These are phyloP conservation scores for Colletotrichum australisinense DNA, from an alignment of 2,329 filamentous ascomycete species.

Conservation along the genomic window DNA sequence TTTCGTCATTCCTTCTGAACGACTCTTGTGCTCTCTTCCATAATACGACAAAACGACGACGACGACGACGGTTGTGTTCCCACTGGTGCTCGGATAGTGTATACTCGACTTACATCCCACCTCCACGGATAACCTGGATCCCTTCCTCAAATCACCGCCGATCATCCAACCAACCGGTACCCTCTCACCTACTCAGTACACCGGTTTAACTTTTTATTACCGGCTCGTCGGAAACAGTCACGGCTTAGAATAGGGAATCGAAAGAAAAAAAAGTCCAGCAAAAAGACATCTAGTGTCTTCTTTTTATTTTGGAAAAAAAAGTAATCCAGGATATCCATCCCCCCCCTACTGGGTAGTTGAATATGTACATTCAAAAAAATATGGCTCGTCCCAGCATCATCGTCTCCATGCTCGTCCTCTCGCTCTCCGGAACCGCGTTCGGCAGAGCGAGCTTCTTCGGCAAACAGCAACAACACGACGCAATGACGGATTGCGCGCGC, in stretches of 20 bases:
- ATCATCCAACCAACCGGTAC: background rate
- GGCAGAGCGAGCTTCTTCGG: background rate
- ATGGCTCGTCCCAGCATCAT: conserved; percentile 34
- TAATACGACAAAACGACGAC: background rate
- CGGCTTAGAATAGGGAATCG: background rate
- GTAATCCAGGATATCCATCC: background rate
- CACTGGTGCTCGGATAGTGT: background rate
- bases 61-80: background rate
- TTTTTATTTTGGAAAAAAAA: background rate
- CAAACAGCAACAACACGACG: background rate
- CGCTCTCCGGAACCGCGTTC: conserved; percentile 19
- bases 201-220: background rate
- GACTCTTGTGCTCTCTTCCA: background rate
- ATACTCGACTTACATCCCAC: background rate
- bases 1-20: background rate
- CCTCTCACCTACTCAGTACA: background rate
- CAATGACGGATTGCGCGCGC: conserved; percentile 16
- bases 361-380: conserved; percentile 14
- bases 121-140: background rate
- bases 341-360: background rate
- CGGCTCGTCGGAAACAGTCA: background rate
- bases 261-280: background rate
- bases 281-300: background rate
- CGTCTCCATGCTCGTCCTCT: conserved; percentile 17
- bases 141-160: background rate